These are phyloP conservation scores for Magnaporthales sp. DNA, from an alignment of 2,329 filamentous ascomycete species.

Conservation along the genomic window DNA sequence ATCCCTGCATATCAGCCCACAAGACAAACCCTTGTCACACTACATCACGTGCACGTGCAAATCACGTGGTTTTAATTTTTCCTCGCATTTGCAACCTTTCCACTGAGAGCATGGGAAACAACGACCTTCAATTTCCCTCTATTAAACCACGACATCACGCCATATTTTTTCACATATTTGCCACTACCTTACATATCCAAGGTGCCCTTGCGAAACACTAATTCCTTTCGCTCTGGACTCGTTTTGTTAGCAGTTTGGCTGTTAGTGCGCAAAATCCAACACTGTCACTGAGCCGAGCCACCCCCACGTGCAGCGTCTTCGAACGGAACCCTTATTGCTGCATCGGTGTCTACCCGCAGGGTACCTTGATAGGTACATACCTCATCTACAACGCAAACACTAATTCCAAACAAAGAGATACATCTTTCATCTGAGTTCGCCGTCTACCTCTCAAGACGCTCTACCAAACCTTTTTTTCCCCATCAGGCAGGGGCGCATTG, in stretches of 20 bases:
- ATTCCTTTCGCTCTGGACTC: not conserved
- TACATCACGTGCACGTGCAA: conserved; percentile 7
- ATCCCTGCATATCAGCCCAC: not conserved
- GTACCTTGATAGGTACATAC: not conserved
- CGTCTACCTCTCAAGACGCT: not conserved
- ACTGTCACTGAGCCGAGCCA: not conserved
- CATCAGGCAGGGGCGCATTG: not conserved
- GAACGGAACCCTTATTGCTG: too few relatives aligned
- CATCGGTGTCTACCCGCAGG: not conserved
- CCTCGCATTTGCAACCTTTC: not conserved
- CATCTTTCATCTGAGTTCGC: not conserved
- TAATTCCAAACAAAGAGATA: not conserved
- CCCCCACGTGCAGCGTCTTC: not conserved
- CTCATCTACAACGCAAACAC: not conserved
- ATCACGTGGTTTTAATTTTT: conserved; percentile 3
- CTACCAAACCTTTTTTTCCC: not conserved
- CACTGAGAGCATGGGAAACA: not conserved
- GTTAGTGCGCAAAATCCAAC: not conserved
- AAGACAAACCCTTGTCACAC: not conserved
- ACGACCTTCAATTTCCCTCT: not conserved
- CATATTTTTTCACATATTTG: not conserved
- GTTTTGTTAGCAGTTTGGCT: not conserved
- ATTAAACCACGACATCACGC: not conserved
- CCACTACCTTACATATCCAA: too few relatives aligned
- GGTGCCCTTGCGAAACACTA: not conserved